Base-by-base conservation (phyloP, 345 rosid species). In the Populus simonii region DNA sequence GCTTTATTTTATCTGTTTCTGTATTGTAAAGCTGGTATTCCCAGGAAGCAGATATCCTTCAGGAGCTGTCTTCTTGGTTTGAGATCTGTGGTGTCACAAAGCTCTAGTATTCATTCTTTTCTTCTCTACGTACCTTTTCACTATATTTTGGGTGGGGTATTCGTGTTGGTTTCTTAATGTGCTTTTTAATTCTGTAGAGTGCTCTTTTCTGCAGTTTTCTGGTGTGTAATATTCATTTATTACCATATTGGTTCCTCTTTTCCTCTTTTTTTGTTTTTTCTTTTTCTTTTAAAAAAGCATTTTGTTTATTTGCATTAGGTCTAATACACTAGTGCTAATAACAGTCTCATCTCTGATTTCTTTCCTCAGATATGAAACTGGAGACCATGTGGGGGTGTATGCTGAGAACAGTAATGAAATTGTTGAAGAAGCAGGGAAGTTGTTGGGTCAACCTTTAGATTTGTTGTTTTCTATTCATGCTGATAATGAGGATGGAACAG, bases 401-500 rank as follows among this genome's bases (percentile, higher is more conserved):
- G 90, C 88, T 55, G 98, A 93, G 71, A 95, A 92, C 84, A 83
- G 83, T 77, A 84, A 78, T 74, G 98, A 93, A 73, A 87, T 83
- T 53, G 97, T 92, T 79, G 92, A 91, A 84, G 94, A 92, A 83
- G 97, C 89, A 59, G 89, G 83, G 80, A 90, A 79, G 62, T 82
- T 93, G 80, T 84, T 95, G 80, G 96, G 89, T 73, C 89, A 86
- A 59, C 84, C 98, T 27, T 80, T 91, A 20, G 93, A 93, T 85
- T 76, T 88, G 41, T 72, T 86, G 69, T 95, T 95, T 83, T 90
- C 99, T 63, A n/a, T 95, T 75, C 96, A 92, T 73, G 70, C 89
- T 45, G 93, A 89, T 71, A 87, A 89, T 15, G 97, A 89, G 79
- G 97, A 93, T 81, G 99, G 98, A 49, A 83, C 91, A 62, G 81